Conservation (phyloP, 2,329 filamentous ascomycete genomes). For the Penicillium sp. region DNA sequence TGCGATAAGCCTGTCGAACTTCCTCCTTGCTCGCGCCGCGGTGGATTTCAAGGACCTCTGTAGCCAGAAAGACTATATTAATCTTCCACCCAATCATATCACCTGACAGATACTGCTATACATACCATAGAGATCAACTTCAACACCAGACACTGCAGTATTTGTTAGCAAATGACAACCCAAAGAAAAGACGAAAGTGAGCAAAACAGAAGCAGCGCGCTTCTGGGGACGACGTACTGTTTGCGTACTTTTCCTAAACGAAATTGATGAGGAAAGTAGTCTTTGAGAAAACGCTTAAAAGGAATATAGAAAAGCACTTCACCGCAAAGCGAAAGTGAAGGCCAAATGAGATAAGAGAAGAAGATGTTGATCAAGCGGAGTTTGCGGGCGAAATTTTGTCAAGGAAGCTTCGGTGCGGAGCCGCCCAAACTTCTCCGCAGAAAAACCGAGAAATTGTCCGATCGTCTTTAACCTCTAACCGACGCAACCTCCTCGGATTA, state of each 20-base stretch:
- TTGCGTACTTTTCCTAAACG: not conserved
- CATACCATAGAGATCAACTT: conserved; percentile 64
- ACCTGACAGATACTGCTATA: not conserved
- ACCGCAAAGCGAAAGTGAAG: not conserved
- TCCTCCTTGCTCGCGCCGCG: conserved; percentile 72
- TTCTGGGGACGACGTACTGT: not conserved
- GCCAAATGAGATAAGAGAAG: not conserved
- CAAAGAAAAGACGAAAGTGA: not conserved
- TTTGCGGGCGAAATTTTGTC: conserved; percentile 23
- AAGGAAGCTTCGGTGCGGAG: conserved; percentile 22
- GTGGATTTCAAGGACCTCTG: conserved; percentile 77
- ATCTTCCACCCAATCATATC: conserved; percentile 6
- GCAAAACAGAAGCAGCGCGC: not conserved
- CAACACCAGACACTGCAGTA: conserved; percentile 34
- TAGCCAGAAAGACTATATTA: conserved; percentile 1
- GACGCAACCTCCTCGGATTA: not conserved
- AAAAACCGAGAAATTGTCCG: not conserved
- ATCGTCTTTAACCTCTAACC: not conserved
- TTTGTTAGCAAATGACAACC: conserved; percentile 19
- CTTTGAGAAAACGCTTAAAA: not conserved
- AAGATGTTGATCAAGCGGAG: conserved; percentile 14
- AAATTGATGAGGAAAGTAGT: not conserved
- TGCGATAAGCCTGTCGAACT: conserved; percentile 95
- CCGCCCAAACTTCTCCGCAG: conserved; percentile 9
- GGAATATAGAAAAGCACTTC: not conserved